phyloP scores from a whole-genome alignment of 2,329 filamentous ascomycete species.

The Proliferodiscus dingleyae region DNA sequence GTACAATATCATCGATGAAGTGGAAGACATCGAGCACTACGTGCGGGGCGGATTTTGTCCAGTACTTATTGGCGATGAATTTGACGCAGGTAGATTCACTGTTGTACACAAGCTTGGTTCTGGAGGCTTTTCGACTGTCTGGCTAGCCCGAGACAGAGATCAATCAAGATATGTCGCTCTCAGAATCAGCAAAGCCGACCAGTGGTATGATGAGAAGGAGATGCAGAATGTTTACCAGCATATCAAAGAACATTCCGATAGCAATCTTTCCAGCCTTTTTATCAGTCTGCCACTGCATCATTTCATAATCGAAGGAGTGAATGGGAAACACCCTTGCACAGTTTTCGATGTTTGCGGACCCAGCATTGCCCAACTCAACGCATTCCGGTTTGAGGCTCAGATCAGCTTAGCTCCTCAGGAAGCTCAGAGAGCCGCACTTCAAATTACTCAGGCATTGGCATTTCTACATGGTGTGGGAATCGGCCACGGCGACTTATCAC shows the following conservation, averaged over 20 bases:
- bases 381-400: neutral
- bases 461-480: constrained; percentile 1
- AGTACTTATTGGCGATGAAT: constrained; percentile 36
- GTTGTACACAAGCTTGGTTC: constrained; percentile 42
- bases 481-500: constrained; percentile 8
- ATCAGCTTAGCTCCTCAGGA: neutral
- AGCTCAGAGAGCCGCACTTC: neutral
- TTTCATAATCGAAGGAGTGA: constrained; percentile 32
- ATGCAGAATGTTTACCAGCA: neutral
- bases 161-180: constrained; percentile 11
- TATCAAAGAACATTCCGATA: neutral
- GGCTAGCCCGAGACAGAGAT: constrained; percentile 35
- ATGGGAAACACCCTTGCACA: constrained; percentile 39
- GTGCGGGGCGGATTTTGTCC: constrained; percentile 39
- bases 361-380: constrained; percentile 1
- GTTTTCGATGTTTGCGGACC: constrained; percentile 31
- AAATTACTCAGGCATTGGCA: neutral
- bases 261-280: neutral
- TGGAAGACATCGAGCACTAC: constrained; percentile 19
- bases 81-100: constrained; percentile 37
- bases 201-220: neutral
- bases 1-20: neutral
- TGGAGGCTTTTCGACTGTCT: constrained; percentile 41
- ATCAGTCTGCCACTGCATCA: neutral
- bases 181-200: constrained; percentile 10